Conservation (phyloP, 108 stramenopile species). For the Asterionellopsis glacialis region DNA sequence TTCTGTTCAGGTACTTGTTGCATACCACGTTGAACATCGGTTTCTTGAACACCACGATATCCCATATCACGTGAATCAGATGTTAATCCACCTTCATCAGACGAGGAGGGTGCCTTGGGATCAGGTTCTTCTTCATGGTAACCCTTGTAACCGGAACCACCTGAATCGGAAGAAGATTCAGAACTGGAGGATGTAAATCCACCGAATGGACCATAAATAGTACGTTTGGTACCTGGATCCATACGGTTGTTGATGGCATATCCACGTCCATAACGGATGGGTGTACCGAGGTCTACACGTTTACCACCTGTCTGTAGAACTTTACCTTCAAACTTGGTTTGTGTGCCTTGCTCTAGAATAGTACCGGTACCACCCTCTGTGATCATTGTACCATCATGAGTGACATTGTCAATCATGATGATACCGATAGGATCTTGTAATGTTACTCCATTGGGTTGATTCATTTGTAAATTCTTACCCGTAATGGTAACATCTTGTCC, state of each 20-base stretch:
- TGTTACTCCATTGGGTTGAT: neutral
- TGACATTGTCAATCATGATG: neutral
- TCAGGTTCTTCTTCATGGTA: neutral
- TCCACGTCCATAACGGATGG: neutral
- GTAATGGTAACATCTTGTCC: slow-evolving; percentile 2
- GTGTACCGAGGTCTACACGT: neutral
- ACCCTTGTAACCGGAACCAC: slow-evolving; percentile 2
- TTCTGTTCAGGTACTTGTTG: too few relatives aligned
- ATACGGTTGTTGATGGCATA: neutral
- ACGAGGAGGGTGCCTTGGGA: neutral
- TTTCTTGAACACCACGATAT: neutral
- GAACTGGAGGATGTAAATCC: neutral
- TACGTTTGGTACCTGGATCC: neutral
- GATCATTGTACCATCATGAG: neutral
- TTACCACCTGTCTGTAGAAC: neutral
- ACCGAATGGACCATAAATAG: slow-evolving; percentile 1
- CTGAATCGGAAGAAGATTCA: neutral
- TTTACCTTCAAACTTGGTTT: neutral
- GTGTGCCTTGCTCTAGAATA: neutral
- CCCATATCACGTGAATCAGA: slow-evolving; percentile 1
- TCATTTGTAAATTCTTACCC: neutral
- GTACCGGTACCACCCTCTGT: slow-evolving; percentile 1
- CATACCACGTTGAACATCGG: neutral
- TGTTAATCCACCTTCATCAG: neutral
- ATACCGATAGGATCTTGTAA: neutral